These are phyloP conservation scores for Neonectria hederae DNA, from an alignment of 2,329 filamentous ascomycete genomes.

Conservation along the genomic window DNA sequence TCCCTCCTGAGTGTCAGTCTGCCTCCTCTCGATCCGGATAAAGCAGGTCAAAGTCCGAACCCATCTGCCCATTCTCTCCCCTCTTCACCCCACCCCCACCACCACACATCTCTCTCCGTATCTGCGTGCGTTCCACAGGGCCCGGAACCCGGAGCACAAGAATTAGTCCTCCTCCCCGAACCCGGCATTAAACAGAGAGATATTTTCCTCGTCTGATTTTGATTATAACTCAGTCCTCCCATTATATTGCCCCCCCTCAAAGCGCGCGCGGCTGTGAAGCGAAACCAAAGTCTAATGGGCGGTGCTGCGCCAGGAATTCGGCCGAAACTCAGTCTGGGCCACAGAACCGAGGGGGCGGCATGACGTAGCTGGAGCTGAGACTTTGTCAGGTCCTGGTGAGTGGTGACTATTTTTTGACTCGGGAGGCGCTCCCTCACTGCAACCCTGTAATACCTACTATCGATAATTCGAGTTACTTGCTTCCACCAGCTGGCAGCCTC, in stretches of 20 bases:
- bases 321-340: conserved; percentile 16
- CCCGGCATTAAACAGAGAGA: conserved; percentile 7
- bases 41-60: not conserved
- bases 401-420: conserved; percentile 9
- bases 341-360: conserved; percentile 25
- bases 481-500: not conserved
- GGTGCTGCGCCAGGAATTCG: not conserved
- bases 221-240: not conserved
- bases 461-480: not conserved
- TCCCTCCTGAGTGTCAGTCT: too few species aligned
- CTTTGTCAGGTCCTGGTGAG: not conserved
- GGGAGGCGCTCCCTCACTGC: not conserved
- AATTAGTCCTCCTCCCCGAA: not conserved
- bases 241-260: too few species aligned
- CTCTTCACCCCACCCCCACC: not conserved
- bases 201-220: not conserved
- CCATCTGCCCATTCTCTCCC: conserved; percentile 1
- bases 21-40: not conserved
- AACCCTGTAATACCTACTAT: not conserved
- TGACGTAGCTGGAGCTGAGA: conserved; percentile 34
- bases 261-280: not conserved
- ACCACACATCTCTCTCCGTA: not conserved
- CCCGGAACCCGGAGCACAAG: conserved; percentile 8
- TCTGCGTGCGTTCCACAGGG: not conserved
- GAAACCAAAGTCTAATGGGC: not conserved